Conservation (phyloP, 192 early-diverging fungal genomes). For the Coemansia brasiliensis region DNA sequence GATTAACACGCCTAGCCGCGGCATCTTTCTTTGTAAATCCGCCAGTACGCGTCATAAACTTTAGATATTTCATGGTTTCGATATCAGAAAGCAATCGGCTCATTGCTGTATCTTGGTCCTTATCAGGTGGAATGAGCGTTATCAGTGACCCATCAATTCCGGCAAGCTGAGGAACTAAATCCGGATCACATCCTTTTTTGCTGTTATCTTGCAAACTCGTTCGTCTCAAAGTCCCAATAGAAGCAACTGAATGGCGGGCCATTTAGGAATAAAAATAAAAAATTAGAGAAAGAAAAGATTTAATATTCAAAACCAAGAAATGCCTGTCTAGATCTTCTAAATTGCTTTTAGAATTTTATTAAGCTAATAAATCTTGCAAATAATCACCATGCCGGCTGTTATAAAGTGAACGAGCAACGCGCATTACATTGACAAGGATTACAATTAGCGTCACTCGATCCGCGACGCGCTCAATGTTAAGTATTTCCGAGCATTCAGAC, state of each 20-base stretch:
- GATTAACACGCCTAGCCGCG: slow-evolving; percentile 11
- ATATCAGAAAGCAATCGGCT: slow-evolving; percentile 28
- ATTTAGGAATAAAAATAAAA: background rate
- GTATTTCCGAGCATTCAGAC: slow-evolving; percentile 36
- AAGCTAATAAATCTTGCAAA: no score
- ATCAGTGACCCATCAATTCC: slow-evolving; percentile 14
- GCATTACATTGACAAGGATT: slow-evolving; percentile 34
- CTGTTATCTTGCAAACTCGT: background rate
- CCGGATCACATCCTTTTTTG: slow-evolving; percentile 17
- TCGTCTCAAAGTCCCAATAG: background rate
- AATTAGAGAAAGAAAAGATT: slow-evolving; percentile 4
- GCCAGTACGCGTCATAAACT: slow-evolving; percentile 31
- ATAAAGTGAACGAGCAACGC: slow-evolving; percentile 21
- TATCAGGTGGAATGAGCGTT: slow-evolving; percentile 42
- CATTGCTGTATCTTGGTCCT: slow-evolving; percentile 32
- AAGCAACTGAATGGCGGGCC: background rate
- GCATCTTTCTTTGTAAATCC: slow-evolving; percentile 23
- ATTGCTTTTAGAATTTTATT: background rate
- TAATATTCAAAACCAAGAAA: background rate
- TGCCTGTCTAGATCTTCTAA: background rate
- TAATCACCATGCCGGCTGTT: background rate
- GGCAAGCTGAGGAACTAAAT: slow-evolving; percentile 23
- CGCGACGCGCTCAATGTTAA: slow-evolving; percentile 18
- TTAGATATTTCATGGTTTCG: slow-evolving; percentile 33
- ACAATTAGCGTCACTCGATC: slow-evolving; percentile 38